Percentiles rank a stretch among this genome's conserved stretches.
Evolutionary conservation across 2,329 filamentous ascomycete genomes (phyloP).

Genomic region (Claviceps spartinae): DNA sequence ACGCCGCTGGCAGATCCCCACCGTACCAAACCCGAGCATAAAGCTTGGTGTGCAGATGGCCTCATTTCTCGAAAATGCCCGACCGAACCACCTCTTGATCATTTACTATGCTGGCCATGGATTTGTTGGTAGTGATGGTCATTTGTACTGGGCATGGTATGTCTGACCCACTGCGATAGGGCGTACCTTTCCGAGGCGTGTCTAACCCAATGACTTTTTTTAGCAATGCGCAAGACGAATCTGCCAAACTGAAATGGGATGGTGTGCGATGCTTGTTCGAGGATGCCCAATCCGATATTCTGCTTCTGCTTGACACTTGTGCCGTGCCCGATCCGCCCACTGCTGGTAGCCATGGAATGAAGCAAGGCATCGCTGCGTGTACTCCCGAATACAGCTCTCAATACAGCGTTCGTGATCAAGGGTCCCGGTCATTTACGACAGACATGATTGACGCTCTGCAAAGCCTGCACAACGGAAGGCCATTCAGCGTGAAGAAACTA

Average conservation of each 20-base stretch:
- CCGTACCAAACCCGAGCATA: slow-evolving; percentile 42
- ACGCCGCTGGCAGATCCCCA: slow-evolving; percentile 48
- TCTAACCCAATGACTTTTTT: slow-evolving; percentile 21
- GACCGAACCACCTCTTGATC: slow-evolving; percentile 46
- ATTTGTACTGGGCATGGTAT: slow-evolving; percentile 55
- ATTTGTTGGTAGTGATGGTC: slow-evolving; percentile 42
- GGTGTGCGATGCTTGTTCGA: slow-evolving; percentile 49
- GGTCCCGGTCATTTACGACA: slow-evolving; percentile 45
- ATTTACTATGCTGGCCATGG: slow-evolving; percentile 52
- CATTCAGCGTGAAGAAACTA: slow-evolving; percentile 42
- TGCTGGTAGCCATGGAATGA: slow-evolving; percentile 40
- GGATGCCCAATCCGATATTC: slow-evolving; percentile 48
- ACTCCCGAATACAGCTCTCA: slow-evolving; percentile 35
- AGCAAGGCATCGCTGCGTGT: slow-evolving; percentile 50
- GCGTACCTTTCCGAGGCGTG: not conserved
- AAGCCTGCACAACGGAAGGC: slow-evolving; percentile 37
- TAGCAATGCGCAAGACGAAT: slow-evolving; percentile 43
- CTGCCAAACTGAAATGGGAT: slow-evolving; percentile 50
- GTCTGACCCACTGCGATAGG: slow-evolving; percentile 19
- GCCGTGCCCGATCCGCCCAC: slow-evolving; percentile 36
- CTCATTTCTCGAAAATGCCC: slow-evolving; percentile 44
- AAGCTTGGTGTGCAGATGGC: slow-evolving; percentile 49
- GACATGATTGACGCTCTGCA: slow-evolving; percentile 40
- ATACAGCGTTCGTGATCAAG: slow-evolving; percentile 28
- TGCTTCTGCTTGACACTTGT: slow-evolving; percentile 50